Evolutionary conservation across 108 stramenopile genomes (phyloP).

Genomic region (Pseudonitzschia multiseries): DNA sequence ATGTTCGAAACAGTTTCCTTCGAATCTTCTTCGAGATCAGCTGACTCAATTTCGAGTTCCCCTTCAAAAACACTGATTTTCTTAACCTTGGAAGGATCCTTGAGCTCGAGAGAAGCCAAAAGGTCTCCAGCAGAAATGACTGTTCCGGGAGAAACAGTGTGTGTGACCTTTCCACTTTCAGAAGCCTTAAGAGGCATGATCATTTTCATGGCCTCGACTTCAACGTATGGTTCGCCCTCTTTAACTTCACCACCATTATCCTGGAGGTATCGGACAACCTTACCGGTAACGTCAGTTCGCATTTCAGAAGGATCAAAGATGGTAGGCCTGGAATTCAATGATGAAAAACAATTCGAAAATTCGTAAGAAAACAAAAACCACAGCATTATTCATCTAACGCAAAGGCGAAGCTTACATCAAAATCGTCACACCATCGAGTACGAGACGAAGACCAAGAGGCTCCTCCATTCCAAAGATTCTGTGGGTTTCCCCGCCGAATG

Average conservation of each 20-base stretch:
- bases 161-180: constrained; percentile 93
- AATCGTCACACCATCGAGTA: constrained; percentile 80
- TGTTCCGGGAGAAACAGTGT: constrained; percentile 90
- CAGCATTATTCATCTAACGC: not conserved
- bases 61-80: constrained; percentile 87
- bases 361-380: not conserved
- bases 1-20: constrained; percentile 57
- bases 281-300: constrained; percentile 96
- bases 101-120: constrained; percentile 89
- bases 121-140: constrained; percentile 96
- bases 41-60: constrained; percentile 59
- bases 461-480: constrained; percentile 94
- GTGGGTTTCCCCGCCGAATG: constrained; percentile 90
- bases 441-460: constrained; percentile 92
- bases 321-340: constrained; percentile 67
- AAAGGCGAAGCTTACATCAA: constrained; percentile 62
- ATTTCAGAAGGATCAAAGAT: constrained; percentile 97
- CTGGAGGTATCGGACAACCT: constrained; percentile 97
- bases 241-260: constrained; percentile 89
- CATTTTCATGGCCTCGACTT: constrained; percentile 97
- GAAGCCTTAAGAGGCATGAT: constrained; percentile 94
- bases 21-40: constrained; percentile 43
- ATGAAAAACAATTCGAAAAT: not conserved
- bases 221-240: constrained; percentile 90
- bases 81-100: constrained; percentile 95